Conservation (phyloP, 352 stramenopile genomes). For the Blastocystis sp. region DNA sequence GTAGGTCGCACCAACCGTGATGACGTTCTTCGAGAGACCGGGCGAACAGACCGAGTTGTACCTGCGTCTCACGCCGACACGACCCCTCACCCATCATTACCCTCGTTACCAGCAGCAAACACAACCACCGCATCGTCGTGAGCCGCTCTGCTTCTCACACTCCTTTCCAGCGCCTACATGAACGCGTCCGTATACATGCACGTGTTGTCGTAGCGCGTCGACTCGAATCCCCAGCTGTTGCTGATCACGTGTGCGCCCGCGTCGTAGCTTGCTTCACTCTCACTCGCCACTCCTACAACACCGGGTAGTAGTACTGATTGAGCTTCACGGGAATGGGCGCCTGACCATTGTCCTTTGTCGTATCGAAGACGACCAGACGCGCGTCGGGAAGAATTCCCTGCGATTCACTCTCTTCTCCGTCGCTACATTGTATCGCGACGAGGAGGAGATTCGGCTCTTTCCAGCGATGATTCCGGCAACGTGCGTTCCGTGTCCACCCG, state of each 20-base stretch:
- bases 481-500: background rate
- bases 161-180: background rate
- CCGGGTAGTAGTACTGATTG: background rate
- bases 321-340: background rate
- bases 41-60: background rate
- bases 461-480: background rate
- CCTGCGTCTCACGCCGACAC: background rate
- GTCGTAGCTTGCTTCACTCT: background rate
- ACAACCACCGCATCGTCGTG: constrained; percentile 22
- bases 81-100: background rate
- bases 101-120: constrained; percentile 27
- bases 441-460: background rate
- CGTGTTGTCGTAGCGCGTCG: background rate
- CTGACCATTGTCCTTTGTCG: background rate
- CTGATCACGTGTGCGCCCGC: background rate
- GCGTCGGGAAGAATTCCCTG: background rate
- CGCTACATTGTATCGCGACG: background rate
- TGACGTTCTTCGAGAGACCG: constrained; percentile 5
- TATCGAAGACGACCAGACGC: background rate
- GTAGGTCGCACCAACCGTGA: constrained; percentile 8
- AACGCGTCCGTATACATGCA: background rate
- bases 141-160: background rate
- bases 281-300: background rate
- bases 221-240: background rate
- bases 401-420: background rate